These are phyloP conservation scores for Lolium perenne DNA, from an alignment of 176 grass and related monocot species.

Conservation along the genomic window DNA sequence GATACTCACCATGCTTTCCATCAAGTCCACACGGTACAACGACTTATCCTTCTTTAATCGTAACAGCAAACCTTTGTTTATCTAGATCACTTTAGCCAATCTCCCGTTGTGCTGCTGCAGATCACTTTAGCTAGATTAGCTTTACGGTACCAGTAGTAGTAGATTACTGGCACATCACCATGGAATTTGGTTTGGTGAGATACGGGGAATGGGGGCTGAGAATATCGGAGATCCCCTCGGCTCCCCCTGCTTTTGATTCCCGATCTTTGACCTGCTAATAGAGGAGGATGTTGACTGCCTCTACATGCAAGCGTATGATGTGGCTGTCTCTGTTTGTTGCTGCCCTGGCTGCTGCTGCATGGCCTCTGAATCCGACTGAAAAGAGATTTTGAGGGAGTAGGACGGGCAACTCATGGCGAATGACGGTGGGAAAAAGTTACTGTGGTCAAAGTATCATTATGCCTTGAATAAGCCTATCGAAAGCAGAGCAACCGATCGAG, in stretches of 20 bases:
- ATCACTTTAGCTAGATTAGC: slow-evolving; percentile 22
- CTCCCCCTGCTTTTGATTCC: background rate
- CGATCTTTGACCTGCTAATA: slow-evolving; percentile 2
- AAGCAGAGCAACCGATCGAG: background rate
- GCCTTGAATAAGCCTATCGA: too few species aligned
- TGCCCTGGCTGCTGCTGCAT: too few species aligned
- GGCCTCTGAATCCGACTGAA: too few species aligned
- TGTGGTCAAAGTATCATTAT: too few species aligned
- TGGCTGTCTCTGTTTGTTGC: too few species aligned
- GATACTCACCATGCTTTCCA: background rate
- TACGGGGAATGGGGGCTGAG: slow-evolving; percentile 1
- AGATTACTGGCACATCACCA: slow-evolving; percentile 5
- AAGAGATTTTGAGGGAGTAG: too few species aligned
- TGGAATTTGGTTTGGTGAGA: slow-evolving; percentile 11
- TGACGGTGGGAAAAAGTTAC: too few species aligned
- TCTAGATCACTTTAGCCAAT: too few species aligned
- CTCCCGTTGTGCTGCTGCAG: background rate
- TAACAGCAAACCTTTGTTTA: background rate
- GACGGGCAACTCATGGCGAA: too few species aligned
- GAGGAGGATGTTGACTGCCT: background rate
- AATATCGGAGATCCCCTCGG: slow-evolving; percentile 23
- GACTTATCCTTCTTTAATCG: background rate
- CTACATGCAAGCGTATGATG: too few species aligned
- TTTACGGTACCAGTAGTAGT: background rate
- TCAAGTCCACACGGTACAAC: background rate